Conservation (phyloP, 75 land plant genomes). For the Isoetes taiwanensis region DNA sequence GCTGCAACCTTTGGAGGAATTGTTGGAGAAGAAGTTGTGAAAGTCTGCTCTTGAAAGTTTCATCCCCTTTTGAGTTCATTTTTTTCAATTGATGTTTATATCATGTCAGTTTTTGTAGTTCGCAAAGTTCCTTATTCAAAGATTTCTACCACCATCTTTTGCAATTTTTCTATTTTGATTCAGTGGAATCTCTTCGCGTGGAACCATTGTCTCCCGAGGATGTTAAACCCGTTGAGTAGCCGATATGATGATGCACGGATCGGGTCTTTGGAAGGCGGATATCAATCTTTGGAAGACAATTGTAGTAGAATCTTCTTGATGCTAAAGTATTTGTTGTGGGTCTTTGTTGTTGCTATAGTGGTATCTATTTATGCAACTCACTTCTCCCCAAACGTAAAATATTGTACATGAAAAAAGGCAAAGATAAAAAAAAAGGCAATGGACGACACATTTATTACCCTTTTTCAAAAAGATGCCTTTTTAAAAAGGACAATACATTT, state of each 20-base stretch:
- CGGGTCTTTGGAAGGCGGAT: constrained; percentile 36
- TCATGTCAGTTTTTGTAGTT: neutral
- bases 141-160: neutral
- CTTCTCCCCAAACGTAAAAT: too few species aligned
- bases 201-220: constrained; percentile 51
- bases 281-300: constrained; percentile 63
- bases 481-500: too few species aligned
- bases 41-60: constrained; percentile 87
- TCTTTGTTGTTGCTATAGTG: too few species aligned
- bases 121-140: too few species aligned
- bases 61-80: constrained; percentile 42
- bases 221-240: constrained; percentile 33
- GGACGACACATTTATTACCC: too few species aligned
- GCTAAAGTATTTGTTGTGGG: constrained; percentile 76
- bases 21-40: constrained; percentile 86
- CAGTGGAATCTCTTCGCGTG: constrained; percentile 74
- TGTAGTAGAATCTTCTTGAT: constrained; percentile 64
- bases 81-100: neutral
- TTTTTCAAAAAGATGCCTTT: too few species aligned
- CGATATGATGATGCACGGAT: constrained; percentile 95
- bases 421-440: too few species aligned
- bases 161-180: constrained; percentile 91
- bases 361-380: too few species aligned
- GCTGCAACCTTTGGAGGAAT: constrained; percentile 95
- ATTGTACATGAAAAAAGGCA: too few species aligned